Conservation (phyloP, 805 yeast species). For the Ogataea nakhonphanomensis region DNA sequence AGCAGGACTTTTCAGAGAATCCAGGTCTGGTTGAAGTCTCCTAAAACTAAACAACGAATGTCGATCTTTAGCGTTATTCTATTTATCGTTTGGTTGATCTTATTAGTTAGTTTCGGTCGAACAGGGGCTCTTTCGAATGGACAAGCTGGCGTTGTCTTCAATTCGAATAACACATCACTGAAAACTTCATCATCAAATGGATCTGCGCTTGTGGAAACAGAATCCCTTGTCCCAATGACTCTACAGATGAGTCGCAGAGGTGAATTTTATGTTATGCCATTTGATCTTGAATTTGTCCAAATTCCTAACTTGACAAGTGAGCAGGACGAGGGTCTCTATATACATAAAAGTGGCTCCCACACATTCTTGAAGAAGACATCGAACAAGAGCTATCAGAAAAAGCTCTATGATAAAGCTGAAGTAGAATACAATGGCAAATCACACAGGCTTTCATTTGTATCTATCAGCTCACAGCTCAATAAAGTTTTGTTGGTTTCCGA, state of each 20-base stretch:
- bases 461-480: slow-evolving; percentile 43
- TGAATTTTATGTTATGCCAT: slow-evolving; percentile 26
- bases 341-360: slow-evolving; percentile 17
- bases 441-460: slow-evolving; percentile 38
- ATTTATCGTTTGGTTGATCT: slow-evolving; percentile 27
- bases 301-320: slow-evolving; percentile 26
- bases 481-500: slow-evolving; percentile 58
- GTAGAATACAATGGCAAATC: slow-evolving; percentile 42
- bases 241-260: slow-evolving; percentile 31
- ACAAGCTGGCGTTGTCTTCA: background rate
- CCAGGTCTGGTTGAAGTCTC: slow-evolving; percentile 11
- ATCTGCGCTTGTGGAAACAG: slow-evolving; percentile 4
- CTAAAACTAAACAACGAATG: slow-evolving; percentile 19
- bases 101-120: slow-evolving; percentile 24
- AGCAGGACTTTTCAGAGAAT: slow-evolving; percentile 10
- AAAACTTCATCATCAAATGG: background rate
- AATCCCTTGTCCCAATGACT: slow-evolving; percentile 19
- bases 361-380: slow-evolving; percentile 24
- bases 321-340: slow-evolving; percentile 45
- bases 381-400: slow-evolving; percentile 29
- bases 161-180: background rate
- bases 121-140: slow-evolving; percentile 19
- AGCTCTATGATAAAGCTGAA: slow-evolving; percentile 30
- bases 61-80: slow-evolving; percentile 16
- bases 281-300: slow-evolving; percentile 25